A percentile compares a stretch with the other conserved stretches of the same genome.
phyloP scores from a whole-genome alignment of 1,284 basidiomycete genomes.

The Cryptococcus sp. region DNA sequence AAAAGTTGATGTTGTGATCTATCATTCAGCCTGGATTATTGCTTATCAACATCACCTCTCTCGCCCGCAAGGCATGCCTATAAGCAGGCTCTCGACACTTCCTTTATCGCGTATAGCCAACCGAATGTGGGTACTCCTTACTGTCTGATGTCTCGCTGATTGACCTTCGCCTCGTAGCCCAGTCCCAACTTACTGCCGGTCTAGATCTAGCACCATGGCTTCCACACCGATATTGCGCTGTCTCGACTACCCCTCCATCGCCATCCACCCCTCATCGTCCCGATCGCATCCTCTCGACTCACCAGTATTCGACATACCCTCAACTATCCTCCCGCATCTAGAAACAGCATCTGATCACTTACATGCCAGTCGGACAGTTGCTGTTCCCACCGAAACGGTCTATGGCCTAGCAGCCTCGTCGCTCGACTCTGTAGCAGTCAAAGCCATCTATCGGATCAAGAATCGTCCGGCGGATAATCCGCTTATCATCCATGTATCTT shows the following conservation, averaged over 20 bases:
- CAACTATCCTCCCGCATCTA: slow-evolving; percentile 31
- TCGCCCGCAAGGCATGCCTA: no score
- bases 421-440: slow-evolving; percentile 63
- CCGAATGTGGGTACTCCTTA: no score
- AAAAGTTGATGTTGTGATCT: not conserved
- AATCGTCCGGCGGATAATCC: slow-evolving; percentile 95
- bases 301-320: slow-evolving; percentile 35
- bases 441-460: slow-evolving; percentile 84
- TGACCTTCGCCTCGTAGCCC: no score
- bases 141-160: no score
- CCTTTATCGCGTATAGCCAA: no score
- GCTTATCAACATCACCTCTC: not conserved
- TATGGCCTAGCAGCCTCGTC: slow-evolving; percentile 94
- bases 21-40: not conserved
- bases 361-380: slow-evolving; percentile 59
- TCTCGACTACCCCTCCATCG: slow-evolving; percentile 17
- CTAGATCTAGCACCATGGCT: slow-evolving; percentile 13
- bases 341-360: slow-evolving; percentile 42
- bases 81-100: no score
- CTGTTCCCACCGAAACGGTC: slow-evolving; percentile 97
- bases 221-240: slow-evolving; percentile 38
- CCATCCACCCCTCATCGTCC: slow-evolving; percentile 20
- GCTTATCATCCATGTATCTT: slow-evolving; percentile 94
- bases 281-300: slow-evolving; percentile 37
- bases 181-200: no score